Evolutionary conservation across 2,329 filamentous ascomycete species (phyloP).

Genomic region (Niveomyces coronatus): DNA sequence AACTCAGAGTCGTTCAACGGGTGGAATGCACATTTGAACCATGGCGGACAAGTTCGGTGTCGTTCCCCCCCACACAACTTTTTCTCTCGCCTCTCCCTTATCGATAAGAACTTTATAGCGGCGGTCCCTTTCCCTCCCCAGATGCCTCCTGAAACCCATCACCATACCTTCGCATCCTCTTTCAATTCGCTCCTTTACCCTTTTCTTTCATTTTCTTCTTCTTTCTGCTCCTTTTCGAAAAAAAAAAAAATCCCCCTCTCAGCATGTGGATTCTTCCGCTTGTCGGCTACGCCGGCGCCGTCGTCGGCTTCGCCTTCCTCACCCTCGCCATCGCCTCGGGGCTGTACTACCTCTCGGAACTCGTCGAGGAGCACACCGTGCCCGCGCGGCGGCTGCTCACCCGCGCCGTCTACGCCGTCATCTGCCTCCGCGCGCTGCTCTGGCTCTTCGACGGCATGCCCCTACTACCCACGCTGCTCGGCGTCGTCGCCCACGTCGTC

Average conservation of each 20-base stretch:
- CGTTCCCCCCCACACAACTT: slow-evolving; percentile 2
- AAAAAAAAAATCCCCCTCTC: slow-evolving; percentile 9
- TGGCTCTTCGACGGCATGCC: slow-evolving; percentile 81
- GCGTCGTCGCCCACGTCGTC: slow-evolving; percentile 69
- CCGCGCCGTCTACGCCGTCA: slow-evolving; percentile 73
- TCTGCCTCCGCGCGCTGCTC: slow-evolving; percentile 63
- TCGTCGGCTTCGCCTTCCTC: slow-evolving; percentile 85
- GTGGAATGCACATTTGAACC: no score
- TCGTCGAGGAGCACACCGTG: slow-evolving; percentile 96
- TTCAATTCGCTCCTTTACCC: background rate
- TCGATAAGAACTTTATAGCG: slow-evolving; percentile 5
- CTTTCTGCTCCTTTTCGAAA: background rate
- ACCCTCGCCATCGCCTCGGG: slow-evolving; percentile 96
- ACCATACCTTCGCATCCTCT: background rate
- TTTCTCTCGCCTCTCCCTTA: slow-evolving; percentile 8
- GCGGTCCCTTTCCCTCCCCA: background rate
- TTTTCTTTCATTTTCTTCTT: background rate
- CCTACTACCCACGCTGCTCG: slow-evolving; percentile 59
- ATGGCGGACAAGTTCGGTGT: no score
- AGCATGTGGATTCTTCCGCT: slow-evolving; percentile 92
- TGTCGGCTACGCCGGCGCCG: slow-evolving; percentile 77
- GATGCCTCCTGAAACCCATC: slow-evolving; percentile 4
- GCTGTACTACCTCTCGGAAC: slow-evolving; percentile 94
- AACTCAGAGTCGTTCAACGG: no score
- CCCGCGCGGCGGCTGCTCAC: slow-evolving; percentile 79